A percentile compares a stretch with the other conserved stretches of the same genome.
Evolutionary conservation across 2,329 filamentous ascomycete genomes (phyloP).

Genomic region (Epicoccum nigrum): DNA sequence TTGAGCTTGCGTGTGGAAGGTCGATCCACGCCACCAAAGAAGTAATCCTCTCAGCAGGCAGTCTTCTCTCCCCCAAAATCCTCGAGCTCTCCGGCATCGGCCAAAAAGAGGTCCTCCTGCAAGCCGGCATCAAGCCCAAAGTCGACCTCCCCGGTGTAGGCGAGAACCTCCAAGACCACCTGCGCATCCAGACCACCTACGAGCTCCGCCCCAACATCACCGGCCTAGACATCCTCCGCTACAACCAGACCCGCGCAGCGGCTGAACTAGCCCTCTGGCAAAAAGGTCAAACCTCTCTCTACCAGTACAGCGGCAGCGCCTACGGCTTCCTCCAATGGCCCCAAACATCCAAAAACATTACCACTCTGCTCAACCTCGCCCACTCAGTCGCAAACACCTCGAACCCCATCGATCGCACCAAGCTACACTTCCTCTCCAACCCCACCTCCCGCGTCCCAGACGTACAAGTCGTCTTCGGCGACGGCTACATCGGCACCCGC

Average conservation of each 20-base stretch:
- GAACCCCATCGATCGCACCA: conserved; percentile 22
- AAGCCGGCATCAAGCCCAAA: conserved; percentile 21
- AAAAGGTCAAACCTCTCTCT: conserved; percentile 40
- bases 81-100: conserved; percentile 34
- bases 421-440: conserved; percentile 43
- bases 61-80: conserved; percentile 25
- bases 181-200: conserved; percentile 29
- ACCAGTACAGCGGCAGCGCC: conserved; percentile 48
- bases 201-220: conserved; percentile 23
- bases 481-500: conserved; percentile 52
- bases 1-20: conserved; percentile 32
- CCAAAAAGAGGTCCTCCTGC: conserved; percentile 11
- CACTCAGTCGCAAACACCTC: conserved; percentile 17
- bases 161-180: conserved; percentile 40
- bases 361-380: conserved; percentile 17
- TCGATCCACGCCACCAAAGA: conserved; percentile 36
- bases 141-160: conserved; percentile 28
- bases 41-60: conserved; percentile 31
- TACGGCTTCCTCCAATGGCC: conserved; percentile 54
- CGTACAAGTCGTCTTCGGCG: conserved; percentile 53
- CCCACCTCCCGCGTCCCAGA: conserved; percentile 42
- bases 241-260: conserved; percentile 38
- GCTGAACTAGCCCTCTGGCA: conserved; percentile 49
- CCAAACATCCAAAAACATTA: conserved; percentile 39
- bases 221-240: conserved; percentile 26